Percentiles rank a stretch among this genome's conserved stretches.
These are phyloP conservation scores for Nemania sp. DNA, from an alignment of 2,329 filamentous ascomycete species.

Conservation along the genomic window DNA sequence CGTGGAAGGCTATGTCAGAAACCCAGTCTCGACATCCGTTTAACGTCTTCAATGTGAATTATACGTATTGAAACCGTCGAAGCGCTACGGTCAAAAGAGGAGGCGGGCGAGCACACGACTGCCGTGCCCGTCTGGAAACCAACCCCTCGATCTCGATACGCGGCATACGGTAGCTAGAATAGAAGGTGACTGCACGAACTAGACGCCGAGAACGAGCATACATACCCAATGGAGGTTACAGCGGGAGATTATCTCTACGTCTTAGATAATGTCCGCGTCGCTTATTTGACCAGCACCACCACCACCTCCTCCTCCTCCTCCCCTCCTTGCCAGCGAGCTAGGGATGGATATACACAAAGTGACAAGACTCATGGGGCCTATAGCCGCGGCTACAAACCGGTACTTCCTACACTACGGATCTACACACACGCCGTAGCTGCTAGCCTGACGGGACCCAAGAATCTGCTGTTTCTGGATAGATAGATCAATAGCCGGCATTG, in stretches of 20 bases:
- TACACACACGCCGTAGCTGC: not conserved
- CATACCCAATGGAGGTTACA: conserved; percentile 15
- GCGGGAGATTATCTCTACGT: conserved; percentile 19
- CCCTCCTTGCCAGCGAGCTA: conserved; percentile 3
- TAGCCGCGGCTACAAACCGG: conserved; percentile 5
- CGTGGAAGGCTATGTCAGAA: not conserved
- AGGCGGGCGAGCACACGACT: conserved; percentile 27
- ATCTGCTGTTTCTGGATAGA: not conserved
- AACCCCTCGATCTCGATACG: conserved; percentile 38
- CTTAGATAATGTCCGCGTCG: conserved; percentile 19
- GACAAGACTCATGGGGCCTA: not conserved
- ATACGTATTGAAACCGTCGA: conserved; percentile 35
- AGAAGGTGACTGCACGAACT: conserved; percentile 24
- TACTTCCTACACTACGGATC: not conserved
- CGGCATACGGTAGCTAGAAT: conserved; percentile 22
- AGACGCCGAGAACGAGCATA: conserved; percentile 20
- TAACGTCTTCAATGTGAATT: not conserved
- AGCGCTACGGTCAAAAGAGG: conserved; percentile 10
- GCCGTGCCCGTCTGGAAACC: conserved; percentile 30
- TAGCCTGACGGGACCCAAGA: not conserved
- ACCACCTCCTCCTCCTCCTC: conserved; percentile 5
- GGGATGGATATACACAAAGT: not conserved
- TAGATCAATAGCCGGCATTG: conserved; percentile 6
- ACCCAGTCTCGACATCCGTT: conserved; percentile 19
- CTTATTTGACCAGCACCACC: conserved; percentile 10